Percentiles rank a stretch among this genome's conserved stretches.
Conservation (phyloP, 495 filamentous ascomycete genomes). For the Podospora tetraspora region DNA sequence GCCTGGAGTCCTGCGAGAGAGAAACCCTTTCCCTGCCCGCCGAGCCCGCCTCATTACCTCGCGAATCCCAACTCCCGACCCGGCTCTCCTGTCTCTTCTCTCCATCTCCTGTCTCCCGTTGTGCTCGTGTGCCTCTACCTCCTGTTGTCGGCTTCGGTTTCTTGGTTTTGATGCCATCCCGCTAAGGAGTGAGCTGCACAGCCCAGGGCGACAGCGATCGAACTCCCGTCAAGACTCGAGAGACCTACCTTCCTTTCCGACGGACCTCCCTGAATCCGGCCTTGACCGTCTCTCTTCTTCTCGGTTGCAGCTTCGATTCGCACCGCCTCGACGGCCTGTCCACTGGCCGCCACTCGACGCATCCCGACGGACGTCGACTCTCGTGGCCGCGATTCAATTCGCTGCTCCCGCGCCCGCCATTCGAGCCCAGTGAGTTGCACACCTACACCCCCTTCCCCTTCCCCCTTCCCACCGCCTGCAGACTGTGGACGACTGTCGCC, state of each 20-base stretch:
- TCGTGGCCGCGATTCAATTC: conserved; percentile 1
- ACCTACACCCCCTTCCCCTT: neutral
- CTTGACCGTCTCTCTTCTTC: neutral
- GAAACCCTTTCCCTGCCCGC: neutral
- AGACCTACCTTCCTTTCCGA: neutral
- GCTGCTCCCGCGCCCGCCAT: neutral
- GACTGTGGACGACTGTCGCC: too few relatives aligned
- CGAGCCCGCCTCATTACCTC: neutral
- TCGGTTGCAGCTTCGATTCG: neutral
- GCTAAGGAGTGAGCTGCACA: neutral
- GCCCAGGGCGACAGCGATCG: neutral
- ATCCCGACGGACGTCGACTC: neutral
- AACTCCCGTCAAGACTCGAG: neutral
- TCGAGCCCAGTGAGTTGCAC: neutral
- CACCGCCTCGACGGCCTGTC: neutral
- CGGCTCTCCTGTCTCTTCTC: neutral
- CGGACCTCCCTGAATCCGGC: neutral
- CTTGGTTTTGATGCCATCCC: neutral
- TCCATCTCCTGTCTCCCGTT: conserved; percentile 2
- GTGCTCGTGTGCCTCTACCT: neutral
- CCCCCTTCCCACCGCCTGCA: too few relatives aligned
- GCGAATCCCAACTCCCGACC: neutral
- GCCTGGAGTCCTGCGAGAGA: neutral
- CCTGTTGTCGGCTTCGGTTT: neutral
- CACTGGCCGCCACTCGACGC: neutral